Base-by-base conservation (phyloP, 768 basidiomycete genomes). In the Thelephora ganbajun region DNA sequence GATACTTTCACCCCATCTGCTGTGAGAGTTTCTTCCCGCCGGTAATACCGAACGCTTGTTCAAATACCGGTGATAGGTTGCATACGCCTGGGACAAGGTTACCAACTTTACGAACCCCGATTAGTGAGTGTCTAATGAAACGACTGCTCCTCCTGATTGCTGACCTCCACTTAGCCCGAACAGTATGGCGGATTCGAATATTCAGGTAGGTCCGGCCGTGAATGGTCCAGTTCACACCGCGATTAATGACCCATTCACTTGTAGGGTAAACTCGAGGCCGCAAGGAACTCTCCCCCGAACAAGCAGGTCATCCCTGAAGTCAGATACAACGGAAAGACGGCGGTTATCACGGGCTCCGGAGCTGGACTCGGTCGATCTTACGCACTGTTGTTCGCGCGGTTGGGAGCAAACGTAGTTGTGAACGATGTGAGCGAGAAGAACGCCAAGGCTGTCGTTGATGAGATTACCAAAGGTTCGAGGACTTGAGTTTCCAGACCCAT, bases 361-460 rank as follows among this genome's bases (percentile, higher is more conserved):
- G 89, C 85, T 22, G 96, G 94, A 46, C 79, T 99, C 26, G 96
- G 96, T 14, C 80, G 96, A 23, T 76, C 78, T 1, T 96, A 98
- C 59, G 87, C 96, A 0, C 72, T 83, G 37, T 87, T 97, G 86
- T 98, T 84, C 59, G 87, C 75, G 20, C 79, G 76, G 47, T 78
- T 93, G 7, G 94, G 96, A n/a, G 94, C 91, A 9, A 96, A 96
- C 56, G 87, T 99, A 30, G 86, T 98, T 41, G 79, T 98, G 37
- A 99, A 98, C 61, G 96, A 99, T 57, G 82, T 97, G 43, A 90
- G 73, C 60, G 83, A 82, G 58, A 87, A 91, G 55, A 82, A 76
- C 1, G 92, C 92, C 6, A 76, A 77, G 18, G 66, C 73, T 6
- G 92, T 98, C 2, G 90, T 89, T 14, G 75, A 82, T n/a, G 92